Conservation (phyloP, 768 basidiomycete genomes). For the Amanita exitialis region DNA sequence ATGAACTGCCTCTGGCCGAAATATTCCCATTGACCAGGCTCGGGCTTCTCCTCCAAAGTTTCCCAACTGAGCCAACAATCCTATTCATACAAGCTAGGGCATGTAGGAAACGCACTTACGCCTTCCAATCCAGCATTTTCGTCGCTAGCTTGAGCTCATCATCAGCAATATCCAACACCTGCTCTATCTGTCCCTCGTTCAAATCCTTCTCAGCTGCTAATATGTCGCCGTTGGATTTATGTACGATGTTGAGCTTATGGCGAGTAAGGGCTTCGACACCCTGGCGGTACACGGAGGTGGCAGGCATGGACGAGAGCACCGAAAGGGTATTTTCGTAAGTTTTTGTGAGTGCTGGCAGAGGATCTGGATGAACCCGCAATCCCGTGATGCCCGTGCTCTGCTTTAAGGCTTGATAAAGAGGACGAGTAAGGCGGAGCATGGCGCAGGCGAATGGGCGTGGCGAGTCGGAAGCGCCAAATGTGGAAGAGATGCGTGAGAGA, state of each 20-base stretch:
- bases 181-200: conserved; percentile 82
- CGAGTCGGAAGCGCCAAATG: conserved; percentile 33
- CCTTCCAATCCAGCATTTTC: conserved; percentile 93
- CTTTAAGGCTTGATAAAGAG: conserved; percentile 60
- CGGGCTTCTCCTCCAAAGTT: conserved; percentile 71
- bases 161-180: conserved; percentile 70
- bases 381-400: conserved; percentile 82
- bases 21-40: conserved; percentile 84
- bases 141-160: conserved; percentile 70
- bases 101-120: conserved; percentile 45
- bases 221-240: conserved; percentile 59
- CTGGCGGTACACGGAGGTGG: conserved; percentile 82
- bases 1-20: conserved; percentile 40
- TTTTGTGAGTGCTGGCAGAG: conserved; percentile 65
- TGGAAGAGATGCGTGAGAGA: conserved; percentile 8
- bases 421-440: conserved; percentile 75
- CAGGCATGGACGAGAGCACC: conserved; percentile 60
- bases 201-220: conserved; percentile 61
- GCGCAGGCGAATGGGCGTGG: conserved; percentile 13
- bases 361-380: conserved; percentile 74
- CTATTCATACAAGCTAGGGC: conserved; percentile 2
- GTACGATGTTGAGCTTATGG: conserved; percentile 66
- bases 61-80: conserved; percentile 60
- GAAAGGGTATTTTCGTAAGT: conserved; percentile 75
- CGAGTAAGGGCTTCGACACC: conserved; percentile 78